Base-by-base conservation (phyloP, 129 eudicot genomes). In the Lactuca sativa region DNA sequence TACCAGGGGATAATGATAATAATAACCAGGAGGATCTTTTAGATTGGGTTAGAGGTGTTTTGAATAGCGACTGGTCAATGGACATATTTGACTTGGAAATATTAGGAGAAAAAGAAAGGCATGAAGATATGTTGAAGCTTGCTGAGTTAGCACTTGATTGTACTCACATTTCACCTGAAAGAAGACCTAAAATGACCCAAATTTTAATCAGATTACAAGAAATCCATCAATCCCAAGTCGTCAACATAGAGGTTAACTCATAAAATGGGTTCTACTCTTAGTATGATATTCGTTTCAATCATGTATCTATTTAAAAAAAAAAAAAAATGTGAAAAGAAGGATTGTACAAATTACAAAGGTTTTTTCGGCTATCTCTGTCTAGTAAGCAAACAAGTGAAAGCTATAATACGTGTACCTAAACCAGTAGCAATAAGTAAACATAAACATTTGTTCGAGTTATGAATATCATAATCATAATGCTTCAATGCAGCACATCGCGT, bases 21-120 rank as follows among this genome's bases (percentile, higher is more conserved):
- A n/a, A 44, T 48, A 61, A 9, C 6, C 70, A 59, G 40, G 78
- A 67, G 13, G 90, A 86, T 78, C 70, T 90, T 4, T 70, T 88
- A 2, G 67, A 79, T 62, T 90, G 96, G 96, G 96, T 86, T 10
- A 69, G 75, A 56, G 58, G 70, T 37, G 82, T 80, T 34, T 78
- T 84, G 37, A 68, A 67, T 59, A 37, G 61, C 8, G 93, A 90
- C 59, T 84, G 96, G 88, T 86, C 90, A 59, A 82, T 82, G 53
- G 93, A 90, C 76, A 80, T 90, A 71, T 73, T 90, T 76, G 96
- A 90, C 74, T 71, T 82, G 80, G 90, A 86, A 66, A 82, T 90
- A 68, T 54, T 90, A 7, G 85, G 80, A n/a, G 86, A 83, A n/a
- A 90, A 78, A 54, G 88, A 90, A 10, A 86, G 80, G 47, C 84